These are phyloP conservation scores for Coccomyxa subellipsoidea DNA, from an alignment of 163 green algal genomes.

Conservation along the genomic window DNA sequence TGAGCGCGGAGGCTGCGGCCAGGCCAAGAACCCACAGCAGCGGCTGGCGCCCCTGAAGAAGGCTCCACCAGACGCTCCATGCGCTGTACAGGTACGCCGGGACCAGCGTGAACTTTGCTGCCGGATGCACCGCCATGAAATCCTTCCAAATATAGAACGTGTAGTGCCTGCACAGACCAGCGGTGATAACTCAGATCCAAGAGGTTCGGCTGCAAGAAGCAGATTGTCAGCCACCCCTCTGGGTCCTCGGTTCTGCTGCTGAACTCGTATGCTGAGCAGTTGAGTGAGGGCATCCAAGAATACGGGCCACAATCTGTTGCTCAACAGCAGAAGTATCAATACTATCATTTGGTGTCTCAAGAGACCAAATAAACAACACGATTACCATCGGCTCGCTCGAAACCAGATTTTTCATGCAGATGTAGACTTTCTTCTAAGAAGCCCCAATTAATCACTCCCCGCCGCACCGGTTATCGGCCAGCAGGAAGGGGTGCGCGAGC, in stretches of 20 bases:
- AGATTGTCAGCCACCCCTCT: not conserved
- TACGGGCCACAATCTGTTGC: not conserved
- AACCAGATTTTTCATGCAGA: not conserved
- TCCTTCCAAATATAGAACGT: conserved; percentile 20
- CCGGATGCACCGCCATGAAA: conserved; percentile 36
- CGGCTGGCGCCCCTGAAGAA: conserved; percentile 23
- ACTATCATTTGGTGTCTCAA: not conserved
- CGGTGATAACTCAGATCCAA: not conserved
- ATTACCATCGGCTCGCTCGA: not conserved
- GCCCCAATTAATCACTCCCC: not conserved
- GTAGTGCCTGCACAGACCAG: not conserved
- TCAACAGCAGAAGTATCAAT: not conserved
- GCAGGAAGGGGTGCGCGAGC: conserved; percentile 85
- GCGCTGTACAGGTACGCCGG: conserved; percentile 48
- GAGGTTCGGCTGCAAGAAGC: not conserved
- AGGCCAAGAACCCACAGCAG: conserved; percentile 47
- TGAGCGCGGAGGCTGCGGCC: conserved; percentile 26
- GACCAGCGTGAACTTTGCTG: conserved; percentile 41
- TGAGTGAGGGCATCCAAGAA: not conserved
- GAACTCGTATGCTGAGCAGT: too few relatives aligned
- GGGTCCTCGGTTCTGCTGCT: too few relatives aligned
- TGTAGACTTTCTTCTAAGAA: not conserved
- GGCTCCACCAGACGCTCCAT: conserved; percentile 29
- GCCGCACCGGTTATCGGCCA: conserved; percentile 82
- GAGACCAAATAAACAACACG: not conserved